Evolutionary conservation across 305 asterid genomes (phyloP).

Genomic region (Solanum aculeatissimum): DNA sequence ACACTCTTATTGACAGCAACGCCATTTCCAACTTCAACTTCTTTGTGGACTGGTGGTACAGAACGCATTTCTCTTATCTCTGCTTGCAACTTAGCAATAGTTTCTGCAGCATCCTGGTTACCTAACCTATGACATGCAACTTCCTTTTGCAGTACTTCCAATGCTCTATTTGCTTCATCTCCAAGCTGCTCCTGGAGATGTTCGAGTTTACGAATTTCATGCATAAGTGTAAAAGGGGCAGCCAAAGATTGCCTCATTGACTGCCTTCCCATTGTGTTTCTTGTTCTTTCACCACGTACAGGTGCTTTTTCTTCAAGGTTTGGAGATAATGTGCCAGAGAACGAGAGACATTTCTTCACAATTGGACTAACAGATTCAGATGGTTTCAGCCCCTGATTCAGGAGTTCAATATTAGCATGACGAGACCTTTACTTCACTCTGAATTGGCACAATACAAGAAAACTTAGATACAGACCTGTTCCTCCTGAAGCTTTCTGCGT

Average conservation of each 20-base stretch:
- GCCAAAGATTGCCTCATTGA: constrained; percentile 88
- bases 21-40: constrained; percentile 39
- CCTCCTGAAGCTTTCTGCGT: constrained; percentile 65
- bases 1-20: constrained; percentile 76
- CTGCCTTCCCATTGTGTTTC: constrained; percentile 53
- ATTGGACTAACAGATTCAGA: constrained; percentile 41
- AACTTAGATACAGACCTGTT: constrained; percentile 37
- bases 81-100: constrained; percentile 87
- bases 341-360: constrained; percentile 83
- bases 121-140: constrained; percentile 88
- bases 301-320: constrained; percentile 44
- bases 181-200: constrained; percentile 98
- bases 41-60: constrained; percentile 36
- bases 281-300: constrained; percentile 26
- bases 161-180: constrained; percentile 88
- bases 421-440: background rate
- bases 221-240: constrained; percentile 89
- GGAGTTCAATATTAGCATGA: constrained; percentile 1
- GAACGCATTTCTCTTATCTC: constrained; percentile 84
- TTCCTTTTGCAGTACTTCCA: constrained; percentile 92
- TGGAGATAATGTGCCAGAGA: constrained; percentile 60
- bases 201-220: constrained; percentile 86
- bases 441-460: background rate
- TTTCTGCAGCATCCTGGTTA: constrained; percentile 96
- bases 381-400: constrained; percentile 33